Base-by-base conservation (phyloP, 176 grass and related monocot species). In the Cymbopogon citratus region DNA sequence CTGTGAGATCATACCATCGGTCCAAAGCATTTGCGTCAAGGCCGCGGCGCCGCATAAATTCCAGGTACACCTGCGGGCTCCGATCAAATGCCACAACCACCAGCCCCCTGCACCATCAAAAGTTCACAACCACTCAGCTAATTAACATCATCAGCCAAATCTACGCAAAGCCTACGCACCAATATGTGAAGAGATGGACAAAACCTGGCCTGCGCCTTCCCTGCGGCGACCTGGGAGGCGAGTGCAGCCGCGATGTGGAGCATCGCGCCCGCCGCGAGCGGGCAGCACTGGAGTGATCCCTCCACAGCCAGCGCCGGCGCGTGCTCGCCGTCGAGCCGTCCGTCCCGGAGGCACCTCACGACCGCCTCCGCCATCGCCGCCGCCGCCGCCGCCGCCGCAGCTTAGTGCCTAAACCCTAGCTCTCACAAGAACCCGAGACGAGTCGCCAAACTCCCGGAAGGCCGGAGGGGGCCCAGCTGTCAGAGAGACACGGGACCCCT, bases 1-100 rank as follows among this genome's bases (percentile, higher is more conserved):
- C 5, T 84, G 39, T 39, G 33, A 52, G 13, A 75, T 54, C 60
- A 41, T 94, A 98, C 95, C 79, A 85, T 73, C 86, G 87, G 29
- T 76, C 21, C 40, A 94, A 46, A 43, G 83, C 57, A 75, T 70
- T 71, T 38, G 86, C 36, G 65, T 94, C 92, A 48, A 94, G 79
- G 26, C 87, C 87, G 35, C 71, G 70, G 1, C 71, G 36, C 1
- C 45, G 76, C 63, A 95, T 83, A 41, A 91, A 75, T 62, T 93
- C 52, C 13, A 91, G 54, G 66, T 95, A 98, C 83, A 80, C 91
- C 10, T 78, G 60, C 4, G 92, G 90, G 84, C 87, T 93, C 27
- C 80, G 90, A 81, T 91, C 54, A 14, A 95, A 90, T 1, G 83
- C 96, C 9, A 95, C 80, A 25, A 98, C 68, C 18, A 98, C 92